Conservation (phyloP, 495 filamentous ascomycete genomes). For the Talaromyces wortmannii region DNA sequence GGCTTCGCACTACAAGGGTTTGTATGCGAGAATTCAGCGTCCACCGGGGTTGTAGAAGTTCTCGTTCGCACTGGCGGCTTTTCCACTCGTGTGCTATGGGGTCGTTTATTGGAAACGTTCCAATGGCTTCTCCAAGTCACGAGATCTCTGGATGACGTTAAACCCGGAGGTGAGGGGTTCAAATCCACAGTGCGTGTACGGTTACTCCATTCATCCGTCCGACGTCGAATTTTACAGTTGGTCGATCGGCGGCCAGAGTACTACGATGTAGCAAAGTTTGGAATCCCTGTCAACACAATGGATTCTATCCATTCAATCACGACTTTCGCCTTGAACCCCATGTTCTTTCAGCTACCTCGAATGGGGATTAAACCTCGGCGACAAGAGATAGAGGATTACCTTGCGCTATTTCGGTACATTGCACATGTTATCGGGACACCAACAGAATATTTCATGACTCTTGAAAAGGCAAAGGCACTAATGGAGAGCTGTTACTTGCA, state of each 20-base stretch:
- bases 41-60: constrained; percentile 54
- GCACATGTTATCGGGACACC: constrained; percentile 60
- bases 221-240: constrained; percentile 56
- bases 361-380: constrained; percentile 56
- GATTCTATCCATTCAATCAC: constrained; percentile 60
- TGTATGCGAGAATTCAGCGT: constrained; percentile 47
- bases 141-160: constrained; percentile 47
- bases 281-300: constrained; percentile 65
- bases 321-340: constrained; percentile 55
- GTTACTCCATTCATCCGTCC: constrained; percentile 63
- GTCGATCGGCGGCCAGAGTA: constrained; percentile 43
- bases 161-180: constrained; percentile 59
- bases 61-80: constrained; percentile 65
- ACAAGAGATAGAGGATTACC: constrained; percentile 56
- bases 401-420: constrained; percentile 66
- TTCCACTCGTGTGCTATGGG: constrained; percentile 47
- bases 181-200: constrained; percentile 60
- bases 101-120: constrained; percentile 51
- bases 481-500: constrained; percentile 56
- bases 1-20: constrained; percentile 60
- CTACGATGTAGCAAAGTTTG: constrained; percentile 49
- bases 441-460: constrained; percentile 44
- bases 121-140: constrained; percentile 64
- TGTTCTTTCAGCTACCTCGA: constrained; percentile 60
- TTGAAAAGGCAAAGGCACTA: constrained; percentile 43